Evolutionary conservation across 2,329 filamentous ascomycete genomes (phyloP).

Genomic region (Daldinia eschscholtzii): DNA sequence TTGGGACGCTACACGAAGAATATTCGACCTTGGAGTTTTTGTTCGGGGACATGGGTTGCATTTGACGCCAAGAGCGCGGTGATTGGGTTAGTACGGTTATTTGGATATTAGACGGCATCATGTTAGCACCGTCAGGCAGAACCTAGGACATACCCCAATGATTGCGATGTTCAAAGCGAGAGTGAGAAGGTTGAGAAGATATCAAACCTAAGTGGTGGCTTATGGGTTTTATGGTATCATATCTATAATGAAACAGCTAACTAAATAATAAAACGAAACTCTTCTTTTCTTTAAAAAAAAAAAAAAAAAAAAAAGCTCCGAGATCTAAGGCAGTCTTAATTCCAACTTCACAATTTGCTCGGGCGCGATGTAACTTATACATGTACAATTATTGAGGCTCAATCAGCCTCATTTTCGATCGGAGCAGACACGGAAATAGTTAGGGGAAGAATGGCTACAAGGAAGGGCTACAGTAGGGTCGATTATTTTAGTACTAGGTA

Average conservation of each 20-base stretch:
- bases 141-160: slow-evolving; percentile 29
- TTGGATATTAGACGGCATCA: slow-evolving; percentile 30
- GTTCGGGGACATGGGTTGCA: slow-evolving; percentile 32
- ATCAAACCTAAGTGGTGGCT: neutral
- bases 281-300: neutral
- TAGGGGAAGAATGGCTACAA: neutral
- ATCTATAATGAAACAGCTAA: slow-evolving; percentile 1
- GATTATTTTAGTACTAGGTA: slow-evolving; percentile 7
- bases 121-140: slow-evolving; percentile 23
- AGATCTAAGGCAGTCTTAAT: neutral
- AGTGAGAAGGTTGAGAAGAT: slow-evolving; percentile 15
- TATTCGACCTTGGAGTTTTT: slow-evolving; percentile 37
- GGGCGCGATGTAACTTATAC: slow-evolving; percentile 3
- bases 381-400: slow-evolving; percentile 33
- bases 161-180: slow-evolving; percentile 30
- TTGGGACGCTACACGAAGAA: slow-evolving; percentile 25
- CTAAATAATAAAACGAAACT: slow-evolving; percentile 18
- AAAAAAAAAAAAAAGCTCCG: too few relatives aligned
- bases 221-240: slow-evolving; percentile 1
- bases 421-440: slow-evolving; percentile 10
- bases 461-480: neutral
- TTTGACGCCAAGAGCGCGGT: slow-evolving; percentile 32
- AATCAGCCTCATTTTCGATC: slow-evolving; percentile 21
- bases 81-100: slow-evolving; percentile 22
- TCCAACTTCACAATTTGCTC: neutral